Conservation (phyloP, 2,329 filamentous ascomycete species). For the Arthroderma uncinatum region DNA sequence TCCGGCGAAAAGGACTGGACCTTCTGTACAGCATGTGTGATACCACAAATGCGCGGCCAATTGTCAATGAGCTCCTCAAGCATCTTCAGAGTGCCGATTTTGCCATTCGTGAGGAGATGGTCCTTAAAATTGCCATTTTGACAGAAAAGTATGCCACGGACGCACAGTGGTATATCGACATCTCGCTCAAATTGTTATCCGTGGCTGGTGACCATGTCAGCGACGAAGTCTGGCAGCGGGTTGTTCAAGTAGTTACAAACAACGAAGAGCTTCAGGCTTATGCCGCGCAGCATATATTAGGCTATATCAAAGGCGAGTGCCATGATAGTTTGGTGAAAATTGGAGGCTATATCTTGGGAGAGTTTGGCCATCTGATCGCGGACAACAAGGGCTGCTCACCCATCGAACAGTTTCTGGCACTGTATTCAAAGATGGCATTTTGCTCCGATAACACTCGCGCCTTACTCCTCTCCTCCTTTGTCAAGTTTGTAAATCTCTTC, state of each 20-base stretch:
- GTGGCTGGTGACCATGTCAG: conserved; percentile 98
- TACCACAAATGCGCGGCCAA: conserved; percentile 79
- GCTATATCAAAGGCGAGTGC: conserved; percentile 85
- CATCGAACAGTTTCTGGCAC: conserved; percentile 89
- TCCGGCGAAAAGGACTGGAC: conserved; percentile 88
- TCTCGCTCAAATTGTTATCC: conserved; percentile 83
- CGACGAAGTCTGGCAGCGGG: conserved; percentile 97
- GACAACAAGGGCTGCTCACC: conserved; percentile 87
- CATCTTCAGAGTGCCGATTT: conserved; percentile 96
- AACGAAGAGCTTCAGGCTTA: conserved; percentile 98
- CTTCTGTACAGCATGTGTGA: conserved; percentile 99
- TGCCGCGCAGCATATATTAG: conserved; percentile 81
- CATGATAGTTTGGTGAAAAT: conserved; percentile 98
- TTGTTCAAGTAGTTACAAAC: conserved; percentile 98
- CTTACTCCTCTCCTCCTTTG: conserved; percentile 87
- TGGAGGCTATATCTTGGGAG: conserved; percentile 86
- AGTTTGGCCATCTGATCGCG: conserved; percentile 93
- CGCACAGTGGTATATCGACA: conserved; percentile 98
- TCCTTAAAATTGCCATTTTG: conserved; percentile 93
- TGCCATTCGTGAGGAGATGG: conserved; percentile 97
- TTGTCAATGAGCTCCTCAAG: conserved; percentile 84
- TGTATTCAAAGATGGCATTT: conserved; percentile 79
- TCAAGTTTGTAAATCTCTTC: conserved; percentile 97
- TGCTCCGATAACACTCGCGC: conserved; percentile 83
- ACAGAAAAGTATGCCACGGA: conserved; percentile 98